Evolutionary conservation across 1,139 yeast genomes (phyloP), one percentile per base, ranked within the genome.

Genomic region (Debaryomycetaceae sp.): DNA sequence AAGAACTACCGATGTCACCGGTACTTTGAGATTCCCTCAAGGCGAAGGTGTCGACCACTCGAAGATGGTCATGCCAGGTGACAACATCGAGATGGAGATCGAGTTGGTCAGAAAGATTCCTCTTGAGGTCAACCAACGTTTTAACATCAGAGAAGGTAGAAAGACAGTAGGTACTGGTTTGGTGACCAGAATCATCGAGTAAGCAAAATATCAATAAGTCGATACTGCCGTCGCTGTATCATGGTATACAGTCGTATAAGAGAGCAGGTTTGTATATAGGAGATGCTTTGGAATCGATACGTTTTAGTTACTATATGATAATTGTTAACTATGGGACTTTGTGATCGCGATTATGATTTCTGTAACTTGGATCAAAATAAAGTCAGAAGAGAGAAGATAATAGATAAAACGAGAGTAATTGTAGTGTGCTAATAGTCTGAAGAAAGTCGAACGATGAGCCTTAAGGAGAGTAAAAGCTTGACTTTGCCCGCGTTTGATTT

Each of bases 101-200:
- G 88, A 87, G 66, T 80, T 93, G 66, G 85, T 87, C 56, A 89
- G 83, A 76, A 93, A 96, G 66, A 88, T 95, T 58, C 97, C 98
- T 55, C 67, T 95, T 57, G 99, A 93, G 78, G 85, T 86, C 61
- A 95, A 95, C 71, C 97, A 90, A 78, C 88, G 98, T 75, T 93
- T 93, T 86, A 93, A 93, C 83, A 81, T 93, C 69, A 95, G 99
- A 84, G 99, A 93, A 79, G 98, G 99, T 76, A 98, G 98, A 68
- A 88, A 85, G 77, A 93, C 99, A 54, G 98, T 93, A 58, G 99
- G 97, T 72, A 93, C 99, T 59, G 99, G 99, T 78, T 78, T 93
- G 76, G 83, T 93, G 60, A 93, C 99, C 62, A 86, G 96, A 76
- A 86, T 93, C 70, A 72, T 89, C 59, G 96, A 87, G 72, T 83